phyloP scores from a whole-genome alignment of 2,329 filamentous ascomycete species.

The Aspergillus piperis region DNA sequence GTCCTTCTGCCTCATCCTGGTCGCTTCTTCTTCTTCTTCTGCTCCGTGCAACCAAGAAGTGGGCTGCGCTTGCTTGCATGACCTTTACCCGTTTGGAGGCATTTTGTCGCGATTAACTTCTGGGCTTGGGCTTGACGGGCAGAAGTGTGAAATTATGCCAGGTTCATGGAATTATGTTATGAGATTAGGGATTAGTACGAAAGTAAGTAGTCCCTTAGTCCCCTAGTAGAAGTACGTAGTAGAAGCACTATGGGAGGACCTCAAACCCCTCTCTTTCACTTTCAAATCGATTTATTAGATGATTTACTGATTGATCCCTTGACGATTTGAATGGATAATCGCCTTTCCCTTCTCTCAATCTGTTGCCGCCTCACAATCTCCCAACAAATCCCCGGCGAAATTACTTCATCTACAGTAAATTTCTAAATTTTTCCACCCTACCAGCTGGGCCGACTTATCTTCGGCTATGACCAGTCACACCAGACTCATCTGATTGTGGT shows the following conservation, averaged over 20 bases:
- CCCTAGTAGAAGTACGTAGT: no score
- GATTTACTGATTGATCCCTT: not conserved
- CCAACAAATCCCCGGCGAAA: not conserved
- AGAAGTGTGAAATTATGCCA: not conserved
- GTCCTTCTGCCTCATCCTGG: constrained; percentile 17
- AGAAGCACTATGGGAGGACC: no score
- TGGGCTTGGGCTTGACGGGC: not conserved
- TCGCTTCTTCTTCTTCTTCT: constrained; percentile 22
- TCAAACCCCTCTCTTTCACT: not conserved
- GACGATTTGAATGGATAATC: not conserved
- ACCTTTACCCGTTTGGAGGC: constrained; percentile 1
- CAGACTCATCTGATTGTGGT: constrained; percentile 14
- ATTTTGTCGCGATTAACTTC: constrained; percentile 1
- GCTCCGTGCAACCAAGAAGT: constrained; percentile 22
- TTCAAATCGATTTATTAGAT: not conserved
- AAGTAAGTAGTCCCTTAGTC: no score
- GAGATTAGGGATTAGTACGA: not conserved
- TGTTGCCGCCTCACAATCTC: not conserved
- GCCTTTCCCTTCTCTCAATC: no score
- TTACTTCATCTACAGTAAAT: no score
- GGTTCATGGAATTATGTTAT: not conserved
- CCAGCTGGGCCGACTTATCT: not conserved
- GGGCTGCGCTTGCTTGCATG: constrained; percentile 26
- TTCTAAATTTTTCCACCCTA: not conserved
- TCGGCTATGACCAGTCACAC: constrained; percentile 17